Percentiles rank a stretch among this genome's conserved stretches.
phyloP scores from a whole-genome alignment of 2,329 filamentous ascomycete species.

The Sporothrix sp. region DNA sequence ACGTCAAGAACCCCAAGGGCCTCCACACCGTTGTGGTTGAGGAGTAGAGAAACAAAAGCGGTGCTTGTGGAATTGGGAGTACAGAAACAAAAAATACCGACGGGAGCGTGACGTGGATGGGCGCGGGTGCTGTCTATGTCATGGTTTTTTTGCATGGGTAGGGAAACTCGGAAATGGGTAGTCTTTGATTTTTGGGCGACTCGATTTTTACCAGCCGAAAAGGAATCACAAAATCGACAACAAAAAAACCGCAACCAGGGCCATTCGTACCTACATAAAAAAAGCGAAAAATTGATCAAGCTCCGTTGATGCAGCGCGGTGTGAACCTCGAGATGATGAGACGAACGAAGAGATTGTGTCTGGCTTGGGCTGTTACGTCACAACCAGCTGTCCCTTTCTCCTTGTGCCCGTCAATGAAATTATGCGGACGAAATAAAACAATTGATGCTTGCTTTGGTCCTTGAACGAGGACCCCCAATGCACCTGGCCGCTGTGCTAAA shows the following conservation, averaged over 20 bases:
- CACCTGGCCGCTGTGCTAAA: slow-evolving; percentile 15
- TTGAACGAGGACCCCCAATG: slow-evolving; percentile 1
- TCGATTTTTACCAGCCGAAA: slow-evolving; percentile 13
- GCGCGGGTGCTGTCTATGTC: not conserved
- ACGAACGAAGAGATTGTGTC: no score
- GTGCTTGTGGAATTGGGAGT: not conserved
- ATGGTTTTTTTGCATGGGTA: slow-evolving; percentile 10
- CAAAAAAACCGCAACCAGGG: not conserved
- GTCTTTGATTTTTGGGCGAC: slow-evolving; percentile 12
- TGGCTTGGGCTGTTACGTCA: not conserved
- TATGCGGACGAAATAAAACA: not conserved
- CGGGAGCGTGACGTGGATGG: not conserved
- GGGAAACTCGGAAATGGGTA: slow-evolving; percentile 12
- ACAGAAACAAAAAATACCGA: slow-evolving; percentile 2
- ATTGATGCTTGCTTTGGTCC: slow-evolving; percentile 12
- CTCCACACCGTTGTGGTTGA: slow-evolving; percentile 84
- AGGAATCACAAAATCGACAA: slow-evolving; percentile 10
- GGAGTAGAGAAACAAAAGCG: slow-evolving; percentile 36
- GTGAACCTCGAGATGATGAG: no score
- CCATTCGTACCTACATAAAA: not conserved
- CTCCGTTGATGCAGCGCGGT: no score
- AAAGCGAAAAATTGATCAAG: slow-evolving; percentile 3
- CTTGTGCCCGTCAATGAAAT: not conserved
- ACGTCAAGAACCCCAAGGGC: slow-evolving; percentile 98
- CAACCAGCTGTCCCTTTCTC: no score